Evolutionary conservation across 331 rosid species (phyloP).

Genomic region (Cydonia oblonga): DNA sequence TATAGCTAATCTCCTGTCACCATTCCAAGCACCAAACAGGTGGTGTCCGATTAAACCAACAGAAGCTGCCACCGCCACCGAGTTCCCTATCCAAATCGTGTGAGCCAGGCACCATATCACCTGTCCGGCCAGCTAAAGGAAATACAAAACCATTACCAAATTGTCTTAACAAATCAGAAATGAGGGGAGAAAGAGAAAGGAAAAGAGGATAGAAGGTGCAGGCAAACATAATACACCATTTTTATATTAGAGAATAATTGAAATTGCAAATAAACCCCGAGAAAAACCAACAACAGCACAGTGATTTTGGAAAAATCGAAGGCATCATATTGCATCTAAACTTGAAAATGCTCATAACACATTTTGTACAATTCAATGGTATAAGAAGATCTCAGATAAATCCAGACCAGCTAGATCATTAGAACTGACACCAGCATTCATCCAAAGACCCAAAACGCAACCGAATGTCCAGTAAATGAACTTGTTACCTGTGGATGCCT

Average conservation of each 20-base stretch:
- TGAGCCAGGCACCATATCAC: conserved; percentile 95
- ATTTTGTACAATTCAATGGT: not conserved
- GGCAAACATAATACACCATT: too few species aligned
- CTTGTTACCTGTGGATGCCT: conserved; percentile 86
- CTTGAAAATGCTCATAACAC: not conserved
- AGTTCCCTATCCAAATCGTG: conserved; percentile 90
- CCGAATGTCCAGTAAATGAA: not conserved
- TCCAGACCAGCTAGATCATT: not conserved
- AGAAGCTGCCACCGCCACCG: conserved; percentile 80
- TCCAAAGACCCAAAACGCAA: not conserved
- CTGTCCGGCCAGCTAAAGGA: conserved; percentile 74
- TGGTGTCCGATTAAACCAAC: conserved; percentile 80
- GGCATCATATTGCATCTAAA: not conserved
- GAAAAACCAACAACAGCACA: too few species aligned
- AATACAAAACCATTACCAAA: conserved; percentile 10
- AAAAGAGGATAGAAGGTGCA: not conserved
- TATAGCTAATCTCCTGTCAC: conserved; percentile 60
- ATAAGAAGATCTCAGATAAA: not conserved
- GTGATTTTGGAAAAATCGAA: too few species aligned
- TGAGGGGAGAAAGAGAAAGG: not conserved
- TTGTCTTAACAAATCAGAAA: not conserved
- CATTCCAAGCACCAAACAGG: conserved; percentile 93
- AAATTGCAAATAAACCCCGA: too few species aligned
- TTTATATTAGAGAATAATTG: too few species aligned
- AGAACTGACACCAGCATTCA: conserved; percentile 3